Conservation (phyloP, 305 asterid genomes). For the Solanum chacoense region DNA sequence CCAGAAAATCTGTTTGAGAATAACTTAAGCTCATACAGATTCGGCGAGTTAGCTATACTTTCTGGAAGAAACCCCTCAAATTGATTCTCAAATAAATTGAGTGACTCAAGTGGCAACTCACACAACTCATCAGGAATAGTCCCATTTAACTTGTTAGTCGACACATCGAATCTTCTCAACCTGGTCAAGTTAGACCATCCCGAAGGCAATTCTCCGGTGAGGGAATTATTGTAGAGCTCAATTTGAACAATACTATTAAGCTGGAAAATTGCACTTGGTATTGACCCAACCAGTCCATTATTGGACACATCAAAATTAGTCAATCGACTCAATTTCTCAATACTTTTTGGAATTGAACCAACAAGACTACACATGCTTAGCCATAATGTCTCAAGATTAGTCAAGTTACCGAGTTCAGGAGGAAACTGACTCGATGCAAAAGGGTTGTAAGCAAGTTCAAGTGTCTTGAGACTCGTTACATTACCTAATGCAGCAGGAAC, state of each 20-base stretch:
- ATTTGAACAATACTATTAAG: conserved; percentile 51
- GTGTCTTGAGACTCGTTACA: conserved; percentile 41
- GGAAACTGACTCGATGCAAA: conserved; percentile 36
- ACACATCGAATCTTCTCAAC: conserved; percentile 60
- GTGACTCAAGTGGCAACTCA: conserved; percentile 62
- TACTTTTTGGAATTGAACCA: conserved; percentile 50
- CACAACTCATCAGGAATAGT: conserved; percentile 56
- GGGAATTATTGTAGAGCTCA: conserved; percentile 54
- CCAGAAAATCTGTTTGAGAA: conserved; percentile 46
- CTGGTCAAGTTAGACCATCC: conserved; percentile 65
- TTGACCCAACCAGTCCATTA: conserved; percentile 41
- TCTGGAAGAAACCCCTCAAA: conserved; percentile 59
- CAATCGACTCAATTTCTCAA: conserved; percentile 36
- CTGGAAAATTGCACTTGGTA: conserved; percentile 33
- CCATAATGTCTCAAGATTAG: conserved; percentile 46
- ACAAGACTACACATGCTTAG: conserved; percentile 30
- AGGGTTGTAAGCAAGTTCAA: conserved; percentile 51
- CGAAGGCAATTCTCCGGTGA: conserved; percentile 40
- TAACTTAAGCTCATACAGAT: conserved; percentile 45
- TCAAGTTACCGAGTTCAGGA: conserved; percentile 58
- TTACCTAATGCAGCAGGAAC: conserved; percentile 56
- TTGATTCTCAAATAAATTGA: conserved; percentile 41
- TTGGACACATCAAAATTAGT: conserved; percentile 42
- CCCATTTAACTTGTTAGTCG: conserved; percentile 54
- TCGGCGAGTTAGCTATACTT: conserved; percentile 50